Percentiles rank a stretch among this genome's conserved stretches.
Conservation (phyloP, 2,329 filamentous ascomycete species). For the Trichoderma sp. region DNA sequence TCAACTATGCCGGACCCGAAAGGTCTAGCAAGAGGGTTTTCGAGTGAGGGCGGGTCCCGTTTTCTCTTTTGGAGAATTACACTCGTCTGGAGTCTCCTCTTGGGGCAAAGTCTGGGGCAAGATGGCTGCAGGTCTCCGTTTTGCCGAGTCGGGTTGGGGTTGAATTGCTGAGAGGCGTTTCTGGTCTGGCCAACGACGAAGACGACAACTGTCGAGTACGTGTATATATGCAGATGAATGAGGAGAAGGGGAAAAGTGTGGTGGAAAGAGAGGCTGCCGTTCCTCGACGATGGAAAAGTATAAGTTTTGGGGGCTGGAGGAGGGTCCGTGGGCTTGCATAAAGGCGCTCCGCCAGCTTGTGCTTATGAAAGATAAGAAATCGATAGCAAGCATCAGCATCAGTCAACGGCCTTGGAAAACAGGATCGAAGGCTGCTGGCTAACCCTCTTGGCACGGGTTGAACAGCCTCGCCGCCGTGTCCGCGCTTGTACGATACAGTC, state of each 20-base stretch:
- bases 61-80: background rate
- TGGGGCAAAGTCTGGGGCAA: slow-evolving; percentile 14
- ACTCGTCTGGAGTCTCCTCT: background rate
- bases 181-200: background rate
- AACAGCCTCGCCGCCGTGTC: background rate
- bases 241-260: slow-evolving; percentile 3
- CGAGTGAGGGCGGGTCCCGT: slow-evolving; percentile 16
- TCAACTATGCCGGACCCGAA: slow-evolving; percentile 14
- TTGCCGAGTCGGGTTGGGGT: background rate
- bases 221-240: slow-evolving; percentile 13
- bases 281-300: slow-evolving; percentile 19
- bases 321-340: slow-evolving; percentile 14
- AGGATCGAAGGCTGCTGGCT: background rate
- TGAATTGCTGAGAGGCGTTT: background rate
- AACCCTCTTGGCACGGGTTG: background rate
- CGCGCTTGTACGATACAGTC: background rate
- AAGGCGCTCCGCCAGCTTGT: background rate
- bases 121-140: slow-evolving; percentile 5
- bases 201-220: background rate
- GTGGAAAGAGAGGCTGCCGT: slow-evolving; percentile 6
- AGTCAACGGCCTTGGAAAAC: background rate
- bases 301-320: slow-evolving; percentile 18
- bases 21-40: slow-evolving; percentile 15
- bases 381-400: background rate
- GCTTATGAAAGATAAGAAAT: background rate